Evolutionary conservation across 305 asterid species (phyloP), one percentile per base, ranked within the genome.

Genomic region (Caryopteris hybrid): DNA sequence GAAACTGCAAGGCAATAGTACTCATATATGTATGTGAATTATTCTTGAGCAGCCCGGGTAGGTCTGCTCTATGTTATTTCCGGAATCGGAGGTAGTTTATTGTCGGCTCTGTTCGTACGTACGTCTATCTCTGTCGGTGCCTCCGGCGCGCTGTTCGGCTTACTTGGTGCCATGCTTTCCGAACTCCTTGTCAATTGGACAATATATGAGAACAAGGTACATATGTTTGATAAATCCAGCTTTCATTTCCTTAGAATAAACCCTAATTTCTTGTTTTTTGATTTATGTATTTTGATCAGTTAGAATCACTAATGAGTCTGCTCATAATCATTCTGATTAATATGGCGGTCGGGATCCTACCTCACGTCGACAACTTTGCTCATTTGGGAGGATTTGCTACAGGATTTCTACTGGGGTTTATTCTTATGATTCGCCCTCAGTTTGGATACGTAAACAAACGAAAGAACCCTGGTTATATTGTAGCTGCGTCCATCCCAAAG

Each of bases 341-440:
- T 64, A 73, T 94, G 60, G 95, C 96, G 0, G 95, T 94, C 13
- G 99, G 99, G 69, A 85, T 94, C 68, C 91, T 94, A 46, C 99
- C 99, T 12, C 99, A 93, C 13, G 96, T 93, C 0, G 99, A 94
- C 73, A 94, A 94, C 78, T 94, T 94, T 62, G 99, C 99, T 9
- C 97, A 94, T 72, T 58, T 87, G 27, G 99, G 99, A 20, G 99
- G 99, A 67, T 94, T 94, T 58, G 2, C 70, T 3, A 78, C 95
- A 0, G 99, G 99, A 12, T 91, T 87, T 71, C 59, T 91, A 1
- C 86, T 91, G 1, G 99, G 99, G 4, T 91, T 86, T 38, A 72
- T 94, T 21, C 86, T 89, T n/a, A 69, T 94, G 61, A 66, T 94
- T 29, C 91, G 93, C 8, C 99, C 99, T 33, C 99, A 94, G 18